Evolutionary conservation across 345 rosid genomes (phyloP).

Genomic region (Euphorbia peplus): DNA sequence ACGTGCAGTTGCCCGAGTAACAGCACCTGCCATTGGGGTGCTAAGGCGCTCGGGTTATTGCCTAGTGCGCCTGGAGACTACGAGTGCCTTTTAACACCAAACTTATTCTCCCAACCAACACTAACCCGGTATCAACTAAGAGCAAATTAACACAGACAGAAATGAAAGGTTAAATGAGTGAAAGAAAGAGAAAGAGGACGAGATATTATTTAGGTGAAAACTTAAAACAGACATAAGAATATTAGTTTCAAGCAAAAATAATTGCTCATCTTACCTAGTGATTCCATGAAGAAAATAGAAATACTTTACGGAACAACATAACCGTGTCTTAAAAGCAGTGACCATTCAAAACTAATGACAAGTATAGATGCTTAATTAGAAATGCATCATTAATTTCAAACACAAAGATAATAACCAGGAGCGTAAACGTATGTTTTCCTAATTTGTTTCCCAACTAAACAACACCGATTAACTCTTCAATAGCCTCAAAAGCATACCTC

Average conservation of each 20-base stretch:
- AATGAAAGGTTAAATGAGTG: too few relatives aligned
- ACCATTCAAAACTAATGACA: not conserved
- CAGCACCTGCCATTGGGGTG: too few relatives aligned
- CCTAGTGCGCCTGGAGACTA: too few relatives aligned
- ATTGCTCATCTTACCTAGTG: not conserved
- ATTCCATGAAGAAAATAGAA: not conserved
- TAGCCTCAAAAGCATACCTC: not conserved
- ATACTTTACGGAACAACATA: not conserved
- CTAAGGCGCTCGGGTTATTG: too few relatives aligned
- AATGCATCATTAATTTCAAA: not conserved
- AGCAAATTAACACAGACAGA: not conserved
- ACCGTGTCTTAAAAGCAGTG: not conserved
- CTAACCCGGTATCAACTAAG: not conserved
- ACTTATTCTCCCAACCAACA: too few relatives aligned
- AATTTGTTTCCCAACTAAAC: not conserved
- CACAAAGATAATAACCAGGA: not conserved
- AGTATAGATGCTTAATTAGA: not conserved
- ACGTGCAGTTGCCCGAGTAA: too few relatives aligned
- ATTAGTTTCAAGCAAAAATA: not conserved
- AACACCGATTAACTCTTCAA: not conserved
- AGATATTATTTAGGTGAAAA: not conserved
- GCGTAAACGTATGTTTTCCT: not conserved
- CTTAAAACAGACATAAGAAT: too few relatives aligned
- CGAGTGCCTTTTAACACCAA: too few relatives aligned
- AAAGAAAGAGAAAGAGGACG: not conserved